Base-by-base conservation (phyloP, 1,139 yeast genomes). In the Blastobotrys petasosporus region DNA sequence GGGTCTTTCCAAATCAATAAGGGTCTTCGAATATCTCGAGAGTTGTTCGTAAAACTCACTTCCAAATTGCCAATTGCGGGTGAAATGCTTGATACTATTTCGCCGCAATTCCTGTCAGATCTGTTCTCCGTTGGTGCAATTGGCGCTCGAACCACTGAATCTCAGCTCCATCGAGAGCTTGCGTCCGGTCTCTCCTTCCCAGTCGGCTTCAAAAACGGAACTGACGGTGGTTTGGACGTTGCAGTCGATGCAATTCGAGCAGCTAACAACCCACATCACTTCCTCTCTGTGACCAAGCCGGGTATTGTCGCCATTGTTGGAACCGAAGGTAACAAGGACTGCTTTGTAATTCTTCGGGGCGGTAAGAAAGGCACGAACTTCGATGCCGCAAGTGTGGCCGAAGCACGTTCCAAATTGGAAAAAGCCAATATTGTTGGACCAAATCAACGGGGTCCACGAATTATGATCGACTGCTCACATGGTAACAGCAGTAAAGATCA, bases 71-170 rank as follows among this genome's bases (percentile, higher is more conserved):
- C 97, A 39, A 88, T 92, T 66, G 97, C 96, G 33, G 86, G 94
- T 52, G 98, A 92, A 71, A 90, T 92, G 97, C 79, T 92, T 64
- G 98, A 92, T 65, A 92, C 97, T 33, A 90, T 90, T 55, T 85
- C 95, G 31, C 97, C 97, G 4, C 97, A 88, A 71, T 90, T 84
- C 71, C 74, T 90, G 59, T 77, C 90, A 39, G 97, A 90, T 64
- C 77, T 90, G 59, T 81, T 90, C 74, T 83, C 94, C 30, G 79
- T 90, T 41, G 97, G 97, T 59, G 97, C 97, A 50, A 88, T 90
- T 65, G 97, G 97, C 60, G 97, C 97, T 48, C 82, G 97, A 73
- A 90, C 97, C 45, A 90, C 97, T 37, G 97, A 90, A 69, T 87
- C 96, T 32, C 97, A 90, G 70, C 79, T 90, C 52, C 97, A 90